A percentile compares a stretch with the other conserved stretches of the same genome.
Evolutionary conservation across 352 stramenopile species (phyloP).

Genomic region (Bremia lactucae): DNA sequence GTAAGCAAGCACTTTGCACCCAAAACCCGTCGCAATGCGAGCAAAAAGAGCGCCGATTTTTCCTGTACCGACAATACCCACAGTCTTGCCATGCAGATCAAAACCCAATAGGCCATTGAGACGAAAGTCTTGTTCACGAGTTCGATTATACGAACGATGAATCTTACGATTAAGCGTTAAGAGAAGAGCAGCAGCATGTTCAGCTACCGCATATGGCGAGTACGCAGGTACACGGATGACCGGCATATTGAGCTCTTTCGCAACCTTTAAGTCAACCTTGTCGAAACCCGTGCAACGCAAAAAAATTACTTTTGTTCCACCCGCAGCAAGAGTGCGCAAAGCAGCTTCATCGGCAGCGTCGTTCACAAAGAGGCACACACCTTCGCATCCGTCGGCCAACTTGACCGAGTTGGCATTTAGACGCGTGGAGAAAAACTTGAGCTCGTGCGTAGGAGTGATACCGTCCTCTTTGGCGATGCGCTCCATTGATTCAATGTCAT

Average conservation of each 20-base stretch:
- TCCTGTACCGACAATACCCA: conserved; percentile 48
- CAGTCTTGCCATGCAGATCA: conserved; percentile 61
- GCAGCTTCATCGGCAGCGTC: conserved; percentile 51
- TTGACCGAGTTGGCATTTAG: conserved; percentile 35
- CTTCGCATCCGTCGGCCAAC: conserved; percentile 44
- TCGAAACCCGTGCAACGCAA: conserved; percentile 75
- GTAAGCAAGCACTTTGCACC: conserved; percentile 47
- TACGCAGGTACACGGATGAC: conserved; percentile 65
- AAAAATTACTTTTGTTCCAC: conserved; percentile 49
- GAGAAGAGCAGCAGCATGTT: conserved; percentile 63
- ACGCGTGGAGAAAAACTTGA: conserved; percentile 43
- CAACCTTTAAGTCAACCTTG: conserved; percentile 57
- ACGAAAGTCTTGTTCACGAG: conserved; percentile 63
- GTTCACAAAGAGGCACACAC: conserved; percentile 78
- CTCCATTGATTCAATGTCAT: conserved; percentile 57
- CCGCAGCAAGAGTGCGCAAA: conserved; percentile 36
- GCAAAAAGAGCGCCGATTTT: conserved; percentile 33
- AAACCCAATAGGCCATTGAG: conserved; percentile 48
- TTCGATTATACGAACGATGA: conserved; percentile 61
- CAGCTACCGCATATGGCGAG: conserved; percentile 66
- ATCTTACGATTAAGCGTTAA: conserved; percentile 76
- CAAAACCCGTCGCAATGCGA: conserved; percentile 25
- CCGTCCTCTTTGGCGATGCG: conserved; percentile 27
- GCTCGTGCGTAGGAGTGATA: conserved; percentile 31
- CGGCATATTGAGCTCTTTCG: conserved; percentile 45